Evolutionary conservation across 192 early-diverging fungal species (phyloP).

Genomic region (Piromyces finnis): DNA sequence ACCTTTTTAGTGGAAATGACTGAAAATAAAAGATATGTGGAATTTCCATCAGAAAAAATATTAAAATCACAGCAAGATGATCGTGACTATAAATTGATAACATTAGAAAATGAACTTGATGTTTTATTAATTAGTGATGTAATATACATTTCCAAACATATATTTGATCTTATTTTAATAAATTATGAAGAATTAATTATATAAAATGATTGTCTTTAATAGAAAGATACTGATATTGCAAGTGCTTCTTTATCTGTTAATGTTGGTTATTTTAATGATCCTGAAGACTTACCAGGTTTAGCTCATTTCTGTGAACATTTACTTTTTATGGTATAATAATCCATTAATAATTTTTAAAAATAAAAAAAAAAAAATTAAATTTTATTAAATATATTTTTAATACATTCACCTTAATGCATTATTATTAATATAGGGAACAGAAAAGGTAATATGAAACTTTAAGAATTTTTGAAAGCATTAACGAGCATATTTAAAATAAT

Average conservation of each 20-base stretch:
- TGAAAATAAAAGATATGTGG: background rate
- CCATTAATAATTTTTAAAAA: too few relatives aligned
- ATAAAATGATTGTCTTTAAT: too few relatives aligned
- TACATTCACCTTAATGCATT: too few relatives aligned
- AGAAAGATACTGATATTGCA: background rate
- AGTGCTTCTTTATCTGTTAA: slow-evolving; percentile 20
- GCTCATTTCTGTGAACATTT: slow-evolving; percentile 72
- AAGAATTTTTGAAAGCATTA: too few relatives aligned
- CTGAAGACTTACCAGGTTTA: slow-evolving; percentile 54
- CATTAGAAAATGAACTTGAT: background rate
- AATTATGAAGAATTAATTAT: too few relatives aligned
- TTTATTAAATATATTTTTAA: too few relatives aligned
- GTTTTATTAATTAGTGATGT: background rate
- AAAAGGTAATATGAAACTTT: too few relatives aligned
- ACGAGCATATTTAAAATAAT: too few relatives aligned
- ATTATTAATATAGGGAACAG: too few relatives aligned
- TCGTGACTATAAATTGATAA: background rate
- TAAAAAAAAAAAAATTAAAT: too few relatives aligned
- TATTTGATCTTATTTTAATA: too few relatives aligned
- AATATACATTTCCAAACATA: background rate
- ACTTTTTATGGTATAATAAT: slow-evolving; percentile 50
- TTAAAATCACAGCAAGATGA: background rate
- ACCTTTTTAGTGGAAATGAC: background rate
- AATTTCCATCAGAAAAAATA: background rate
- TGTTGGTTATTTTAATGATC: slow-evolving; percentile 62